These are phyloP conservation scores for Pneumocystis sp. DNA, from an alignment of 1,139 yeast species.

Conservation along the genomic window DNA sequence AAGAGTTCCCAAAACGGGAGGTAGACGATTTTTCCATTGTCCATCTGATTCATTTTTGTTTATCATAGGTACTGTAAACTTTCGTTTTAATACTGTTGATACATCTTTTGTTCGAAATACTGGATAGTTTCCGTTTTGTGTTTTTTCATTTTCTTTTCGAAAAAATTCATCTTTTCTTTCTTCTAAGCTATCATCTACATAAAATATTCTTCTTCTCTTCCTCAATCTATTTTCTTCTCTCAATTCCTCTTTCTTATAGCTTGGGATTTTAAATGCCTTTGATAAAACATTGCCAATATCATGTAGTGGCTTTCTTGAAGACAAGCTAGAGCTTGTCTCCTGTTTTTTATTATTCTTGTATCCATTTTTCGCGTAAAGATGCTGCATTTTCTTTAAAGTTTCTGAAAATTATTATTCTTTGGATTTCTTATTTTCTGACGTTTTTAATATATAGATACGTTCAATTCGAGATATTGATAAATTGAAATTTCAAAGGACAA, in stretches of 20 bases:
- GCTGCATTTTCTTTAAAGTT: background rate
- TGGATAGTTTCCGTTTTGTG: background rate
- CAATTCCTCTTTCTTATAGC: background rate
- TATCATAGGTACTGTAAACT: slow-evolving; percentile 28
- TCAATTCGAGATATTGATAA: too few relatives aligned
- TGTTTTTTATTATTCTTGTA: background rate
- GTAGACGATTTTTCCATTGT: slow-evolving; percentile 19
- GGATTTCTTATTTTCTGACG: background rate
- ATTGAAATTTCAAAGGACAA: background rate
- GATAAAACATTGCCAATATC: background rate
- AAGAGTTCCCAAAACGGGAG: slow-evolving; percentile 72
- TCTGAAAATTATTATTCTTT: too few relatives aligned
- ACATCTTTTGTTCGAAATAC: slow-evolving; percentile 4
- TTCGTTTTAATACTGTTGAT: slow-evolving; percentile 16
- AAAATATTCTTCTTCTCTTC: slow-evolving; percentile 13
- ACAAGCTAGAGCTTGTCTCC: background rate
- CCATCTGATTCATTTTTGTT: slow-evolving; percentile 19
- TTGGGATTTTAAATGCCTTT: background rate
- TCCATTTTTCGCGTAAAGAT: background rate
- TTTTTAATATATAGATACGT: too few relatives aligned
- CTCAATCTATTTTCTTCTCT: slow-evolving; percentile 10
- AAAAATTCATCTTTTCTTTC: background rate
- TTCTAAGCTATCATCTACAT: slow-evolving; percentile 6
- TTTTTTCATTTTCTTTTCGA: slow-evolving; percentile 6
- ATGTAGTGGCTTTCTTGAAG: background rate